A percentile compares a stretch with the other conserved stretches of the same genome.
Evolutionary conservation across 306 rosid genomes (phyloP).

Genomic region (Amphicarpaea edgeworthii): DNA sequence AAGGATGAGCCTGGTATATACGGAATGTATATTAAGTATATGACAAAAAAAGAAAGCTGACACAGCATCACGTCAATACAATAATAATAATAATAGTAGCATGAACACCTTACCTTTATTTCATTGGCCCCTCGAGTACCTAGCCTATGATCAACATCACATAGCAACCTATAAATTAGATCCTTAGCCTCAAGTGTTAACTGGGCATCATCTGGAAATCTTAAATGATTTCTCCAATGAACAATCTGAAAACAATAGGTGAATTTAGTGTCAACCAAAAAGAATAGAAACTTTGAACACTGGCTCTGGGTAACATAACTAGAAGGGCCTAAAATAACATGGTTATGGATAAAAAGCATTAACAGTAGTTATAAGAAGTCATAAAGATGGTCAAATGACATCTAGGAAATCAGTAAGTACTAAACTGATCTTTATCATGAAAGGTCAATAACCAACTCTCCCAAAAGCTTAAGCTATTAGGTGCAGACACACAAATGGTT

Average conservation of each 20-base stretch:
- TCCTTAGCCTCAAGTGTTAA: conserved; percentile 91
- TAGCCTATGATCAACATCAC: conserved; percentile 92
- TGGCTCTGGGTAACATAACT: conserved; percentile 32
- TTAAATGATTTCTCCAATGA: conserved; percentile 94
- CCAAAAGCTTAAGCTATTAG: neutral
- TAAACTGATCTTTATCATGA: neutral
- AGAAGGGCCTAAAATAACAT: conserved; percentile 23
- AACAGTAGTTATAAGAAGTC: conserved; percentile 22
- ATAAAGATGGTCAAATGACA: conserved; percentile 20
- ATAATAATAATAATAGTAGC: conserved; percentile 10
- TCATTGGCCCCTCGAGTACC: conserved; percentile 87
- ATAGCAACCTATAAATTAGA: conserved; percentile 88
- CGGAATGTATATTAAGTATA: conserved; percentile 35
- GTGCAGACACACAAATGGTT: neutral
- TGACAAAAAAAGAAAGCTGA: conserved; percentile 29
- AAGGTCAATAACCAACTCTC: neutral
- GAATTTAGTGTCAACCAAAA: conserved; percentile 45
- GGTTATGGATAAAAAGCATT: conserved; percentile 17
- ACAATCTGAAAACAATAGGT: conserved; percentile 75
- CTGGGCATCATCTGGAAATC: conserved; percentile 87
- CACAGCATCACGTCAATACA: conserved; percentile 30
- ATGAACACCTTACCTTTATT: conserved; percentile 71
- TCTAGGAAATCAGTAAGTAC: neutral
- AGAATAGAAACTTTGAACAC: conserved; percentile 30
- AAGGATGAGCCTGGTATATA: conserved; percentile 90